Evolutionary conservation across 495 filamentous ascomycete species (phyloP).

Genomic region (Daldinia decipiens): DNA sequence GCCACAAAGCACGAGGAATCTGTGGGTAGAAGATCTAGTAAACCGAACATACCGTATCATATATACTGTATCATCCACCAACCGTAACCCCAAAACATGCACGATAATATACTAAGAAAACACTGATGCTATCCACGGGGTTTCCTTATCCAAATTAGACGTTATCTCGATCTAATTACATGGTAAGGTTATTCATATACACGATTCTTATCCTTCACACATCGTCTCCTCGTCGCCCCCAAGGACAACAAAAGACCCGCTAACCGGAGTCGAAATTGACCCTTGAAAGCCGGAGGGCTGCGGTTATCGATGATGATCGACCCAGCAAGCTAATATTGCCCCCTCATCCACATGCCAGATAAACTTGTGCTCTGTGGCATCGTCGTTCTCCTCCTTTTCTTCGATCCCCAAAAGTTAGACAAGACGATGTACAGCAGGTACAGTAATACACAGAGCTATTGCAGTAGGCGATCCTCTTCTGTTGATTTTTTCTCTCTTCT

Average conservation of each 20-base stretch:
- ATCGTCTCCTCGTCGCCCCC: conserved; percentile 34
- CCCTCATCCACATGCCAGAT: conserved; percentile 39
- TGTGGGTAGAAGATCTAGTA: not conserved
- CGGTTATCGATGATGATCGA: conserved; percentile 24
- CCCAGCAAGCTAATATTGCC: conserved; percentile 30
- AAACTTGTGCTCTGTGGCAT: conserved; percentile 23
- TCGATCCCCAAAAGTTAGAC: conserved; percentile 4
- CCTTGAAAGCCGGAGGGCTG: conserved; percentile 36
- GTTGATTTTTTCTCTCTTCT: conserved; percentile 17
- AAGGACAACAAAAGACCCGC: conserved; percentile 9
- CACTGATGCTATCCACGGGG: conserved; percentile 18
- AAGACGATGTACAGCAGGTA: conserved; percentile 40
- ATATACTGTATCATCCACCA: not conserved
- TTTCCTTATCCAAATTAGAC: conserved; percentile 19
- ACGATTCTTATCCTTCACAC: conserved; percentile 20
- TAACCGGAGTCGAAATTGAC: conserved; percentile 13
- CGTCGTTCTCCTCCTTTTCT: conserved; percentile 9
- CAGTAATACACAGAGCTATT: conserved; percentile 30
- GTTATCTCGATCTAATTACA: conserved; percentile 21
- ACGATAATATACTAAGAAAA: not conserved
- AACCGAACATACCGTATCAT: too few relatives aligned
- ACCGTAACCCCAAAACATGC: not conserved
- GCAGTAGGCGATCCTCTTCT: conserved; percentile 13
- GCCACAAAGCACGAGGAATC: conserved; percentile 8
- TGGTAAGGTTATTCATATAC: conserved; percentile 36